Evolutionary conservation across 2,329 filamentous ascomycete species (phyloP), one percentile per base, ranked within the genome.

Genomic region (Penicillium olsonii): DNA sequence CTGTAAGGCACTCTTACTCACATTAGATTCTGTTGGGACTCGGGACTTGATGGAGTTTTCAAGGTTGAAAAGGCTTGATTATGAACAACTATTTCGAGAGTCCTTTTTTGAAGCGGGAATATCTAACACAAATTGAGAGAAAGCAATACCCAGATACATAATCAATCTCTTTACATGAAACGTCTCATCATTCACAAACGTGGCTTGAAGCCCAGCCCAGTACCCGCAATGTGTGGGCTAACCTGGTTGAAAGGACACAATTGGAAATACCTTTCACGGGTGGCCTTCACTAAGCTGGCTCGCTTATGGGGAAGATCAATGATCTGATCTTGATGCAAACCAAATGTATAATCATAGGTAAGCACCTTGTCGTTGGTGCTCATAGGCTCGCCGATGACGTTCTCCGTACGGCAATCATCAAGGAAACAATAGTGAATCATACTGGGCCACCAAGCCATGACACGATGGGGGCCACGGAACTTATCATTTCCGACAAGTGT

Each of bases 251-350:
- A 50, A 8, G 75, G 75, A 57, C 71, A 76, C 10, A 78, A 62
- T 58, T 75, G 54, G 47, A 57, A 57, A 38, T 53, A 57, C 7
- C 50, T 43, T 31, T 57, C 54, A 11, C 54, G 37, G 9, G 46
- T 57, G 20, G 38, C 44, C 46, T 48, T 53, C 5, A 52, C 47
- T 24, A 55, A 37, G 24, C 49, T 53, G 18, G 84, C 84, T 20
- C 87, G 78, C 75, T 90, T 89, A 61, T 88, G 83, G 4, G 84
- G 84, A 54, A 89, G 68, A 58, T 90, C 87, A 53, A 89, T 81
- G 51, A 87, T 81, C 71, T 87, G 87, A 59, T 87, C 83, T 34
- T 90, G 74, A 10, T 83, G 81, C 61, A 90, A 85, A 0, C 87
- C 87, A 60, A 88, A 84, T 42, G 85, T 83, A 45, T 88, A 80